Percentiles rank a stretch among this genome's conserved stretches.
Evolutionary conservation across 495 filamentous ascomycete species (phyloP).

Genomic region (Ramalina intermedia): DNA sequence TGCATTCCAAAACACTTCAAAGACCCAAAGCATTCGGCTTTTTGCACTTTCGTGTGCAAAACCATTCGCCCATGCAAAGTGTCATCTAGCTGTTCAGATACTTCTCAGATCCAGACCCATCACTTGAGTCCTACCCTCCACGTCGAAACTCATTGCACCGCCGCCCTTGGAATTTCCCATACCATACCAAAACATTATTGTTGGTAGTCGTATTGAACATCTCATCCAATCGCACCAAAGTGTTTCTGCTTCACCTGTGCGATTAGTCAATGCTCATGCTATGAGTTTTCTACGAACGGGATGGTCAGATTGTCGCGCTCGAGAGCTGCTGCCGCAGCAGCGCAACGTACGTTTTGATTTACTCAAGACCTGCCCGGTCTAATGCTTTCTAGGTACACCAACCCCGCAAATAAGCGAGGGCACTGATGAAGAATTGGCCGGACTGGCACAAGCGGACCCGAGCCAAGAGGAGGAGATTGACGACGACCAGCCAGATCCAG

Average conservation of each 20-base stretch:
- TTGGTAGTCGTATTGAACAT: background rate
- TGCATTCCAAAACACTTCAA: too few species aligned
- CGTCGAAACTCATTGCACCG: too few species aligned
- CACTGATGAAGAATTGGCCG: constrained; percentile 36
- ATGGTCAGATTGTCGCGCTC: constrained; percentile 37
- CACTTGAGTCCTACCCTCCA: too few species aligned
- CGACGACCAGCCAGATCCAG: constrained; percentile 12
- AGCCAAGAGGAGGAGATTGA: constrained; percentile 22
- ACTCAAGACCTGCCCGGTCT: constrained; percentile 1
- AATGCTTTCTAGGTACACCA: constrained; percentile 24
- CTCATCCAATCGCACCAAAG: background rate
- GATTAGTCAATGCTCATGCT: background rate
- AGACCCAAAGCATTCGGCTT: too few species aligned
- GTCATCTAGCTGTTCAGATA: too few species aligned
- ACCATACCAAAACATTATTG: too few species aligned
- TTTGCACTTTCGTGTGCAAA: too few species aligned
- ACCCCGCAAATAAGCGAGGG: constrained; percentile 28
- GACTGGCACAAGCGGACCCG: constrained; percentile 20
- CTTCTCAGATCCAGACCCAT: too few species aligned
- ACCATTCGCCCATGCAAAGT: too few species aligned
- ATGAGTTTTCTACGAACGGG: background rate
- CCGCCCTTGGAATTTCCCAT: too few species aligned
- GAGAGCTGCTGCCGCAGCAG: constrained; percentile 32
- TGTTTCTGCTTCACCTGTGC: background rate
- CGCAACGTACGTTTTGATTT: constrained; percentile 22